A percentile compares a stretch with the other conserved stretches of the same genome.
These are phyloP conservation scores for Mortierella sp. DNA, from an alignment of 371 early-diverging fungal species.

Conservation along the genomic window DNA sequence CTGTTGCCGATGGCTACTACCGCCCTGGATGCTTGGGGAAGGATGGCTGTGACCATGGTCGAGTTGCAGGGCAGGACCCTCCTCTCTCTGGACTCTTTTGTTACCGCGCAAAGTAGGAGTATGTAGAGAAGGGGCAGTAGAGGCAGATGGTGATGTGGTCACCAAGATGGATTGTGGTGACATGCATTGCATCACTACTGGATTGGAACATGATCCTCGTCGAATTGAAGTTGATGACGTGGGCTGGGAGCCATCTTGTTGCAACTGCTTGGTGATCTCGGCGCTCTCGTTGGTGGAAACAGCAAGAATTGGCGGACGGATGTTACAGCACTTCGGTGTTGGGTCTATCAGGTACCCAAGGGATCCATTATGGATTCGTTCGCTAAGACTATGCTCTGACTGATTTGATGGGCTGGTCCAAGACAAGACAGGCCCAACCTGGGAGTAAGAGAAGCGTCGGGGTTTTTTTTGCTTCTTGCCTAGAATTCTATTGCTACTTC, in stretches of 20 bases:
- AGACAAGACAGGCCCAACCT: constrained; percentile 5
- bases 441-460: constrained; percentile 36
- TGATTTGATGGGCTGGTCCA: background rate
- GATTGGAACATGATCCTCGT: background rate
- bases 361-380: constrained; percentile 12
- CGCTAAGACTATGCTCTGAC: background rate
- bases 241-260: background rate
- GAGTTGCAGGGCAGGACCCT: background rate
- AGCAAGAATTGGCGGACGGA: background rate
- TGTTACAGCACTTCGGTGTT: constrained; percentile 17
- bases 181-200: background rate
- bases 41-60: background rate
- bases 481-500: background rate
- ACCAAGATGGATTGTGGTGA: background rate
- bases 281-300: background rate
- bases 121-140: background rate
- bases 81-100: background rate
- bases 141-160: background rate
- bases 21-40: background rate
- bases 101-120: no score
- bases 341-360: constrained; percentile 19
- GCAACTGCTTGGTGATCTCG: background rate
- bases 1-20: background rate
- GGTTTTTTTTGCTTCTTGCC: constrained; percentile 19
- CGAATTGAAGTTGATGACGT: background rate